A percentile compares a stretch with the other conserved stretches of the same genome.
phyloP scores from a whole-genome alignment of 805 yeast species.

The Yarrowia sp. region DNA sequence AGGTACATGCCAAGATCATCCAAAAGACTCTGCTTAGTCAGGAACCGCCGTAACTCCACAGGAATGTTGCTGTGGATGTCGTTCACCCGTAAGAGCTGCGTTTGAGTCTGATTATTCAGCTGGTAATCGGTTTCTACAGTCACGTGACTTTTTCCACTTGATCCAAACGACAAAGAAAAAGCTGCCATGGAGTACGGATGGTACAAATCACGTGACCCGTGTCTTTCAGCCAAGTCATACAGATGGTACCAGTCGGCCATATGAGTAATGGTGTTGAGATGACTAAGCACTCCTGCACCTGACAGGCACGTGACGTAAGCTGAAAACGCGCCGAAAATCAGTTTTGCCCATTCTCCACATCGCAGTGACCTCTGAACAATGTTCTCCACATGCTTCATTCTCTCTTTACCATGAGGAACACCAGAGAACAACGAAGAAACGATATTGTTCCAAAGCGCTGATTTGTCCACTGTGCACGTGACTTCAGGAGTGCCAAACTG shows the following conservation, averaged over 20 bases:
- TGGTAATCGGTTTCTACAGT: not conserved
- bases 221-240: not conserved
- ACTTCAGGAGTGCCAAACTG: conserved; percentile 51
- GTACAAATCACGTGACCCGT: not conserved
- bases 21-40: not conserved
- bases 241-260: not conserved
- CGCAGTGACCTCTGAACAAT: not conserved
- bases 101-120: not conserved
- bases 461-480: not conserved
- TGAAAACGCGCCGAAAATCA: conserved; percentile 9
- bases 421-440: not conserved
- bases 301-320: not conserved
- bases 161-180: not conserved
- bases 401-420: not conserved
- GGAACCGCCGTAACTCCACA: not conserved
- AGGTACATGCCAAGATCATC: conserved; percentile 1
- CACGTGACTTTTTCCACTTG: not conserved
- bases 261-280: not conserved
- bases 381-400: not conserved
- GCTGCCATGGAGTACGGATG: not conserved
- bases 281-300: not conserved
- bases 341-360: conserved; percentile 25
- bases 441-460: conserved; percentile 1
- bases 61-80: conserved; percentile 15
- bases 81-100: not conserved